Percentiles rank a stretch among this genome's conserved stretches.
Conservation (phyloP, 2,329 filamentous ascomycete genomes). For the Proliferodiscus dingleyae region DNA sequence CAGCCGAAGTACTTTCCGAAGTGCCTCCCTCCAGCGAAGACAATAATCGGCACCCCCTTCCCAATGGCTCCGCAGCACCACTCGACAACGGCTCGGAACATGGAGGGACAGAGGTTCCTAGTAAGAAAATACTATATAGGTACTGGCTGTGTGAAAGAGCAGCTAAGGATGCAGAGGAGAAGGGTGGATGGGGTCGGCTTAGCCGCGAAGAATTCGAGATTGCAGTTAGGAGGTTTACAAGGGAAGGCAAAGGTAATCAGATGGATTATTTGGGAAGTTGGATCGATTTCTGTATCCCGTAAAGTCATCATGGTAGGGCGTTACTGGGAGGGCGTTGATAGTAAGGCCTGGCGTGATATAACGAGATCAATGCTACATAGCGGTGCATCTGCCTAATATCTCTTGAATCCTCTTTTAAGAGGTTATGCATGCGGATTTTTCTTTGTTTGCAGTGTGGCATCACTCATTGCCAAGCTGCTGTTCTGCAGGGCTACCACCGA, state of each 20-base stretch:
- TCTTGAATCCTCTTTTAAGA: too few species aligned
- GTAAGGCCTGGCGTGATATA: too few species aligned
- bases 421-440: too few species aligned
- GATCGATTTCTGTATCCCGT: constrained; percentile 75
- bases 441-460: too few species aligned
- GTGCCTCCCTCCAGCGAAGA: too few species aligned
- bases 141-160: constrained; percentile 23
- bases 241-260: constrained; percentile 54
- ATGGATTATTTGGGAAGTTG: constrained; percentile 82
- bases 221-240: constrained; percentile 54
- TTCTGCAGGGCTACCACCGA: too few species aligned
- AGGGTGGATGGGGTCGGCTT: constrained; percentile 77
- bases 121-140: constrained; percentile 15
- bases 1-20: too few species aligned
- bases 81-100: neutral
- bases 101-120: constrained; percentile 1
- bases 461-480: too few species aligned
- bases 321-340: neutral
- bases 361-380: too few species aligned
- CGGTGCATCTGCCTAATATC: too few species aligned
- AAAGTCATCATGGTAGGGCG: constrained; percentile 10
- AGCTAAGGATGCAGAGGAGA: constrained; percentile 54
- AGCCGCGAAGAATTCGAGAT: constrained; percentile 74
- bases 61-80: neutral
- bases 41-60: neutral